Percentiles rank a stretch among this genome's conserved stretches.
phyloP scores from a whole-genome alignment of 768 basidiomycete genomes.

The Mycena filopes region DNA sequence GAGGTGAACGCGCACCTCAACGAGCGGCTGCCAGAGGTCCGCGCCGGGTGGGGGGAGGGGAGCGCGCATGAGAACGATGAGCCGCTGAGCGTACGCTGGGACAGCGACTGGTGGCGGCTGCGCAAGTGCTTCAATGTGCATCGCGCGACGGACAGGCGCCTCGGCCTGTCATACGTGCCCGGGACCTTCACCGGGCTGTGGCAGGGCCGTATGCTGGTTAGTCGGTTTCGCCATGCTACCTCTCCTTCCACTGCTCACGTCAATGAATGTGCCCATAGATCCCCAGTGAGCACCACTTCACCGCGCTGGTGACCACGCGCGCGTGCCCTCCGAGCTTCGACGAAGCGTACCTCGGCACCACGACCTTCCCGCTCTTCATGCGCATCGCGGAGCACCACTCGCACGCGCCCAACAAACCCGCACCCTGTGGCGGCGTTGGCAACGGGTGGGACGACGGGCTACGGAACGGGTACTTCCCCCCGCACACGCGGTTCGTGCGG shows the following conservation, averaged over 20 bases:
- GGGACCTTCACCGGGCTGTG: conserved; percentile 63
- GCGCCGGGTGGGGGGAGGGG: conserved; percentile 8
- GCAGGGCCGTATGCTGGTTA: conserved; percentile 71
- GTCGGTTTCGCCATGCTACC: conserved; percentile 35
- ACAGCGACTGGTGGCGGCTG: conserved; percentile 64
- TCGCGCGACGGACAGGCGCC: conserved; percentile 22
- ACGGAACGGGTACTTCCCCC: conserved; percentile 54
- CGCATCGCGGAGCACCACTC: conserved; percentile 66
- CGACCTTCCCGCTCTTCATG: conserved; percentile 66
- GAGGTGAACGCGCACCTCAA: conserved; percentile 62
- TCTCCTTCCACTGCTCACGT: not conserved
- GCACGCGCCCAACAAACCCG: conserved; percentile 33
- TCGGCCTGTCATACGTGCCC: conserved; percentile 49
- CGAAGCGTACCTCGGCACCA: conserved; percentile 39
- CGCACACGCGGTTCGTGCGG: conserved; percentile 33
- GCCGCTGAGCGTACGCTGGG: conserved; percentile 52
- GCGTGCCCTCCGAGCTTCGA: conserved; percentile 40
- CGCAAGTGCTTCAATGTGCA: conserved; percentile 49
- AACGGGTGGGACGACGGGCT: conserved; percentile 46
- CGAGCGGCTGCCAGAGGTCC: conserved; percentile 38
- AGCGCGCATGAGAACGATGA: not conserved
- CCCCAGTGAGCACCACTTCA: conserved; percentile 44
- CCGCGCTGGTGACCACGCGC: conserved; percentile 37
- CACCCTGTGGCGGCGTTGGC: not conserved
- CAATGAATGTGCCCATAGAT: conserved; percentile 41